Conservation (phyloP, 495 filamentous ascomycete genomes). For the Aspergillus bertholletiae region DNA sequence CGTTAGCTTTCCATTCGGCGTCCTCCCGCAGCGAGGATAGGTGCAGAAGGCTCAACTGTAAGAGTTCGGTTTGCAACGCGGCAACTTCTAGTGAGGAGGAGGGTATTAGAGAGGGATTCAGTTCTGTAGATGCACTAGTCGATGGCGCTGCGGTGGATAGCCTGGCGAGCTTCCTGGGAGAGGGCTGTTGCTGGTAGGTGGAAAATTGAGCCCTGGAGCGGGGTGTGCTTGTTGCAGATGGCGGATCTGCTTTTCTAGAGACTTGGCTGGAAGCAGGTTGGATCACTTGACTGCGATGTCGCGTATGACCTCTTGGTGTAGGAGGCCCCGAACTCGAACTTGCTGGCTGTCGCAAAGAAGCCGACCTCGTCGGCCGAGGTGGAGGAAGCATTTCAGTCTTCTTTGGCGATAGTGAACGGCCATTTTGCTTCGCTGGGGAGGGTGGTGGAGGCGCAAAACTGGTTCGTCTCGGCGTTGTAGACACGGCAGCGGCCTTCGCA, state of each 20-base stretch:
- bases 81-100: conserved; percentile 56
- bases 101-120: conserved; percentile 20
- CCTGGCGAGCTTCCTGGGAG: conserved; percentile 61
- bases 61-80: conserved; percentile 65
- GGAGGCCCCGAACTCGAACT: conserved; percentile 11
- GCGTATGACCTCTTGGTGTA: conserved; percentile 25
- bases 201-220: conserved; percentile 54
- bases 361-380: conserved; percentile 31
- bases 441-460: conserved; percentile 18
- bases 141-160: conserved; percentile 44
- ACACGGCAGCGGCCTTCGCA: conserved; percentile 9
- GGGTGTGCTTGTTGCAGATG: conserved; percentile 15
- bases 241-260: conserved; percentile 9
- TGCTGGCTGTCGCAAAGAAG: conserved; percentile 40
- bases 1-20: conserved; percentile 32
- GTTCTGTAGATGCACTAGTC: conserved; percentile 1
- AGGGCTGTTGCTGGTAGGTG: conserved; percentile 67
- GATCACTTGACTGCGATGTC: conserved; percentile 38
- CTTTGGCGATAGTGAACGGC: conserved; percentile 29
- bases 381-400: conserved; percentile 39
- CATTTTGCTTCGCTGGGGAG: conserved; percentile 31
- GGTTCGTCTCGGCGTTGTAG: conserved; percentile 18
- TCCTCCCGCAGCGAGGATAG: conserved; percentile 33
- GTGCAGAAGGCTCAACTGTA: conserved; percentile 70
- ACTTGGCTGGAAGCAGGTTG: conserved; percentile 14